phyloP scores from a whole-genome alignment of 1,284 basidiomycete genomes.

The Puccinia hordei region DNA sequence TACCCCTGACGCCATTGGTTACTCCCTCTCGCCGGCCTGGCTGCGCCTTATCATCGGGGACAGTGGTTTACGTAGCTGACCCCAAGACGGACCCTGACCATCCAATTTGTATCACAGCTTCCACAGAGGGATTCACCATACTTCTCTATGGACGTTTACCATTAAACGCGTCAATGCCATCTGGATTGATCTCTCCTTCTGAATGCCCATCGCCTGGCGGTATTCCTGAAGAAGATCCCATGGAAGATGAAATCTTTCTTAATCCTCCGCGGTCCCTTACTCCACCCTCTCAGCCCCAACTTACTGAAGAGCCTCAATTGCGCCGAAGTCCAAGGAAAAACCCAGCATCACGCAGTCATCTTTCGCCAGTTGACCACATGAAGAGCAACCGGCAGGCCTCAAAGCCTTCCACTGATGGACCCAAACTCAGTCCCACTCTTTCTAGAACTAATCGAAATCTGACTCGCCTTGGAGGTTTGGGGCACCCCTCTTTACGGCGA shows the following conservation, averaged over 20 bases:
- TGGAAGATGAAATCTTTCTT: neutral
- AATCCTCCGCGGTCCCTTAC: constrained; percentile 30
- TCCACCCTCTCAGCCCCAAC: constrained; percentile 27
- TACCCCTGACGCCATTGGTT: constrained; percentile 31
- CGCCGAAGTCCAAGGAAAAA: constrained; percentile 47
- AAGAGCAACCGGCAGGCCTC: neutral
- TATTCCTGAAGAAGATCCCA: constrained; percentile 16
- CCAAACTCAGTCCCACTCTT: constrained; percentile 20
- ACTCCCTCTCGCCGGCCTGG: constrained; percentile 44
- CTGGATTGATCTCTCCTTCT: constrained; percentile 28
- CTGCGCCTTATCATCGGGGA: constrained; percentile 29
- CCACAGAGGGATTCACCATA: constrained; percentile 48
- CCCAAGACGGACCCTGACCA: constrained; percentile 34
- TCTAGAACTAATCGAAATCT: constrained; percentile 7
- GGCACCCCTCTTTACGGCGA: constrained; percentile 40
- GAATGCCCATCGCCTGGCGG: constrained; percentile 3
- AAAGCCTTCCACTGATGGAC: constrained; percentile 5
- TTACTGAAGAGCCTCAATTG: constrained; percentile 24
- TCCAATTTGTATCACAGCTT: constrained; percentile 50
- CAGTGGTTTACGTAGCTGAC: constrained; percentile 48
- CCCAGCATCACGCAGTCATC: neutral
- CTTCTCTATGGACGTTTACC: constrained; percentile 44
- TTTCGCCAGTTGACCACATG: constrained; percentile 27
- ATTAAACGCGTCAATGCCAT: neutral
- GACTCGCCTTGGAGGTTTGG: constrained; percentile 34